A percentile compares a stretch with the other conserved stretches of the same genome.
These are phyloP conservation scores for Marsdenia floribunda DNA, from an alignment of 257 asterid species.

Conservation along the genomic window DNA sequence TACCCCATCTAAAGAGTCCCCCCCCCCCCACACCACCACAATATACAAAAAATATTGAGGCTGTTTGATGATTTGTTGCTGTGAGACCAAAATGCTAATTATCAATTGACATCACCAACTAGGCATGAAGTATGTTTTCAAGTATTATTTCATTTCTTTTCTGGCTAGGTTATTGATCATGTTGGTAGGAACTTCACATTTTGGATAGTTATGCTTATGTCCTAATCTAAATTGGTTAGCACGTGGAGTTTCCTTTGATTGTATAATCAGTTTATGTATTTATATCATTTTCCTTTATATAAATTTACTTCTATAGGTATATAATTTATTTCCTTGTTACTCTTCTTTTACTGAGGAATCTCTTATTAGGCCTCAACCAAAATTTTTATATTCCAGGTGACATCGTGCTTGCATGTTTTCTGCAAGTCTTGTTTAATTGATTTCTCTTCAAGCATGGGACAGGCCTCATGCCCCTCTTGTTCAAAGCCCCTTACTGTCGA, in stretches of 20 bases:
- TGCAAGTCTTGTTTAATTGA: slow-evolving; percentile 85
- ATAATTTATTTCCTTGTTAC: neutral
- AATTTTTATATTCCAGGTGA: slow-evolving; percentile 42
- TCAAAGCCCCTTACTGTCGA: slow-evolving; percentile 84
- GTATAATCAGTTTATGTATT: neutral
- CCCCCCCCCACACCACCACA: no score
- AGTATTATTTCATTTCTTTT: neutral
- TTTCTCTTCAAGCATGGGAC: slow-evolving; percentile 62
- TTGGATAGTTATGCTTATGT: neutral
- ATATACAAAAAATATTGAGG: neutral
- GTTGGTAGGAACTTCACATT: neutral
- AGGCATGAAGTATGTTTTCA: neutral
- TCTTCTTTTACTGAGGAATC: neutral
- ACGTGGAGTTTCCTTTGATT: neutral
- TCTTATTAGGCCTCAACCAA: neutral
- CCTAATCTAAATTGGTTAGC: neutral
- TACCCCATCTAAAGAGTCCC: no score
- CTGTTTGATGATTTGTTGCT: neutral
- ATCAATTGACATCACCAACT: neutral
- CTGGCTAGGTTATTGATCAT: neutral
- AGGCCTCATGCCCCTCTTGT: slow-evolving; percentile 80
- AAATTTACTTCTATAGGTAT: neutral
- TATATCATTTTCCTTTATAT: neutral
- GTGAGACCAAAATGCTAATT: neutral
- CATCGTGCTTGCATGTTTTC: slow-evolving; percentile 76